A percentile compares a stretch with the other conserved stretches of the same genome.
phyloP scores from a whole-genome alignment of 108 stramenopile species.

The Schizochytrium sp. region DNA sequence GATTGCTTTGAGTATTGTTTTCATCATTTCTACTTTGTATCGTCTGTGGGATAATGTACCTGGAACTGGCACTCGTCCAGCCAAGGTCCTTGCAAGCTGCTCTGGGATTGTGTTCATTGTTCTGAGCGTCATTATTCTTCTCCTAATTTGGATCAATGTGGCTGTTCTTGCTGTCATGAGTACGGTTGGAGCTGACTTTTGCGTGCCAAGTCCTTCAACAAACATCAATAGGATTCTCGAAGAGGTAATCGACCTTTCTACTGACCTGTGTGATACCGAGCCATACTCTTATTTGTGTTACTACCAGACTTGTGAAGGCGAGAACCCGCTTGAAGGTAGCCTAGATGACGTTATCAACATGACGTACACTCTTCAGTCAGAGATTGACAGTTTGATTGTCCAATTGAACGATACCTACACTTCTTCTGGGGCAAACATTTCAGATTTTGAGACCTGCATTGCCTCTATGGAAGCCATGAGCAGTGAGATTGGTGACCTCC shows the following conservation, averaged over 20 bases:
- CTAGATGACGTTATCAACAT: neutral
- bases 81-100: neutral
- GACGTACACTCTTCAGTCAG: neutral
- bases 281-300: constrained; percentile 4
- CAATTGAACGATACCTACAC: neutral
- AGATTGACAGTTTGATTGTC: neutral
- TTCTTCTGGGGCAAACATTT: neutral
- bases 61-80: neutral
- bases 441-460: neutral
- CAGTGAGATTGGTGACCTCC: neutral
- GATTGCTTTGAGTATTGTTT: neutral
- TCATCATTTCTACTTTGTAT: constrained; percentile 11
- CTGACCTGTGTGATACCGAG: neutral
- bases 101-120: constrained; percentile 22
- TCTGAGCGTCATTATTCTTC: constrained; percentile 3
- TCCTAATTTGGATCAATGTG: constrained; percentile 7
- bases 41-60: neutral
- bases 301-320: constrained; percentile 53
- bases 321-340: neutral
- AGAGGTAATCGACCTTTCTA: neutral
- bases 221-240: neutral
- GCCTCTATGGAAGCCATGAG: neutral
- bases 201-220: constrained; percentile 11
- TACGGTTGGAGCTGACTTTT: neutral
- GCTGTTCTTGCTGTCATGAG: neutral